Conservation (phyloP, 352 stramenopile genomes). For the Phytophthora pistaciae region DNA sequence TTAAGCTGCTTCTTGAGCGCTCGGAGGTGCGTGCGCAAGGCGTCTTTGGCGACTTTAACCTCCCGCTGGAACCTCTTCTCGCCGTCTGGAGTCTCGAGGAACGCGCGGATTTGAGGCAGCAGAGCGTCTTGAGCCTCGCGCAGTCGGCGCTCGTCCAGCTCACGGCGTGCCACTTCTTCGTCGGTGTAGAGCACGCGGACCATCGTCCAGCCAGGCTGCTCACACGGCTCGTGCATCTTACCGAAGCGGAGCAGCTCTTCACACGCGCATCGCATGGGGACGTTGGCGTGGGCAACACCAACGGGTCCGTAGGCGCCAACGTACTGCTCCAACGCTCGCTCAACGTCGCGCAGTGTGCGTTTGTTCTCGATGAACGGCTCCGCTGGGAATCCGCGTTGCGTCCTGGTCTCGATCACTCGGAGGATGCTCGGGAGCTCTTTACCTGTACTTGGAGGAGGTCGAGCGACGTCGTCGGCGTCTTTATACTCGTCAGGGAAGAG, state of each 20-base stretch:
- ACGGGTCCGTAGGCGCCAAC: conserved; percentile 70
- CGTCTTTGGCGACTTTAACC: conserved; percentile 54
- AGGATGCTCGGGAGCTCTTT: conserved; percentile 64
- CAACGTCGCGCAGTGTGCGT: conserved; percentile 41
- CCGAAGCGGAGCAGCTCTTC: conserved; percentile 69
- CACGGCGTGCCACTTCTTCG: conserved; percentile 61
- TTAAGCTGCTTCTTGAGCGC: conserved; percentile 52
- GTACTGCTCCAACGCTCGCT: conserved; percentile 66
- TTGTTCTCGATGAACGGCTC: conserved; percentile 66
- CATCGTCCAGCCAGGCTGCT: conserved; percentile 65
- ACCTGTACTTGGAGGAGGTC: conserved; percentile 16
- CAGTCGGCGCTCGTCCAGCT: conserved; percentile 58
- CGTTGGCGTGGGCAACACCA: conserved; percentile 60
- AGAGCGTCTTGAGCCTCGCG: conserved; percentile 54
- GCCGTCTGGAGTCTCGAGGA: conserved; percentile 62
- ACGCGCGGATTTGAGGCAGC: conserved; percentile 64
- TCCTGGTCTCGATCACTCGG: conserved; percentile 69
- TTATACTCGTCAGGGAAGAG: conserved; percentile 57
- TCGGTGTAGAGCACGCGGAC: conserved; percentile 66
- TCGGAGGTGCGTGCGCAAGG: conserved; percentile 48
- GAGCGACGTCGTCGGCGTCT: conserved; percentile 33
- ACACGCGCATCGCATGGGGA: conserved; percentile 82
- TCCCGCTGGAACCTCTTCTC: conserved; percentile 76
- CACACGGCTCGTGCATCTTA: conserved; percentile 79
- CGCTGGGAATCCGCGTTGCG: conserved; percentile 68